phyloP scores from a whole-genome alignment of 495 filamentous ascomycete genomes.

The Ramalina intermedia region DNA sequence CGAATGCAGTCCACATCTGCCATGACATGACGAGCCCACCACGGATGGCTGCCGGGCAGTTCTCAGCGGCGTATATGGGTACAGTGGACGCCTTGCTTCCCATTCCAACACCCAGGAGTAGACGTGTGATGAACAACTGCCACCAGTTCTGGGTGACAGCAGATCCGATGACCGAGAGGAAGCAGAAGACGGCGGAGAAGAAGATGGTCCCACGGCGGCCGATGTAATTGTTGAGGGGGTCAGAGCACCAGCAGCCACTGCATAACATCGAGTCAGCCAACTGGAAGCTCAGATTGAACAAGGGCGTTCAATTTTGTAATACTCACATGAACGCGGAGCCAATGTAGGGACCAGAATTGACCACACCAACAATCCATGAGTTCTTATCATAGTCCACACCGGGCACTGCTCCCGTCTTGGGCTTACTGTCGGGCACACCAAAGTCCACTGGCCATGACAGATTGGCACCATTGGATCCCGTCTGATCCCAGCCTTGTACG shows the following conservation, averaged over 20 bases:
- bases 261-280: slow-evolving; percentile 6
- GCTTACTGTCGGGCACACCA: slow-evolving; percentile 20
- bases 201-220: slow-evolving; percentile 60
- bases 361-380: slow-evolving; percentile 32
- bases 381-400: slow-evolving; percentile 23
- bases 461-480: slow-evolving; percentile 62
- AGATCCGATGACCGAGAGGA: slow-evolving; percentile 48
- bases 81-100: slow-evolving; percentile 43
- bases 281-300: not conserved
- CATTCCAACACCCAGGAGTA: slow-evolving; percentile 61
- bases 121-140: slow-evolving; percentile 45
- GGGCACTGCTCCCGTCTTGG: not conserved
- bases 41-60: slow-evolving; percentile 55
- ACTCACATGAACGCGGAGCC: slow-evolving; percentile 28
- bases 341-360: slow-evolving; percentile 30
- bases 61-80: slow-evolving; percentile 67
- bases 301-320: not conserved
- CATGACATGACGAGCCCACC: slow-evolving; percentile 74
- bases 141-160: slow-evolving; percentile 48
- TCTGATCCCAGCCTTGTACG: slow-evolving; percentile 62
- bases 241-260: slow-evolving; percentile 54
- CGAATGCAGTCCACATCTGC: slow-evolving; percentile 80
- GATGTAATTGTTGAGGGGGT: slow-evolving; percentile 51
- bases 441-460: slow-evolving; percentile 45
- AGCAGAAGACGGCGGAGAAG: slow-evolving; percentile 46